A percentile compares a stretch with the other conserved stretches of the same genome.
phyloP scores from a whole-genome alignment of 2,329 filamentous ascomycete genomes.

The Geoglossum cookeanum region DNA sequence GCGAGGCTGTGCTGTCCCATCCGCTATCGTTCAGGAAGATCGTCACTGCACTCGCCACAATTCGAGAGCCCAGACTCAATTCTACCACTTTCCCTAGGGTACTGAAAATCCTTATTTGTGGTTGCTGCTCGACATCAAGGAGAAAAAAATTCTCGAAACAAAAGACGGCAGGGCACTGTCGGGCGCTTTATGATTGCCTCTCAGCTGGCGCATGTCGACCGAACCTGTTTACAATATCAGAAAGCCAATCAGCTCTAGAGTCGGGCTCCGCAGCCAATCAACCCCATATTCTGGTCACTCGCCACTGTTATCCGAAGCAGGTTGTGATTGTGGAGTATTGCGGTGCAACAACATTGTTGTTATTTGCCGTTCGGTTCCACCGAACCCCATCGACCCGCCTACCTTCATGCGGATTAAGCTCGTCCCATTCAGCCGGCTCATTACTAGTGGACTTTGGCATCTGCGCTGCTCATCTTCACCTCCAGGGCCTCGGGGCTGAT shows the following conservation, averaged over 20 bases:
- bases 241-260: background rate
- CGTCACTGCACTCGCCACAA: constrained; percentile 3
- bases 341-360: background rate
- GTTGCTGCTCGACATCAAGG: background rate
- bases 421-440: background rate
- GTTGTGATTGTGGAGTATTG: background rate
- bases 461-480: background rate
- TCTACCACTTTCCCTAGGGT: background rate
- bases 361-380: background rate
- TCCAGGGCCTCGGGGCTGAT: background rate
- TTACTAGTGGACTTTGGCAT: background rate
- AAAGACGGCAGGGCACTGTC: background rate
- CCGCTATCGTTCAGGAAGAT: background rate
- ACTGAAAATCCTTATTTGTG: background rate
- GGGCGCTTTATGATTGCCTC: background rate
- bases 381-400: background rate
- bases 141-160: background rate
- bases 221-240: background rate
- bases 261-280: background rate
- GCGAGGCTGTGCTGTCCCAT: background rate
- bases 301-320: background rate
- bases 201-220: background rate
- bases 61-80: background rate
- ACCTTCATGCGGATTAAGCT: background rate
- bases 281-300: background rate